Evolutionary conservation across 192 early-diverging fungal species (phyloP), one percentile per base, ranked within the genome.

Genomic region (Endogone sp.): DNA sequence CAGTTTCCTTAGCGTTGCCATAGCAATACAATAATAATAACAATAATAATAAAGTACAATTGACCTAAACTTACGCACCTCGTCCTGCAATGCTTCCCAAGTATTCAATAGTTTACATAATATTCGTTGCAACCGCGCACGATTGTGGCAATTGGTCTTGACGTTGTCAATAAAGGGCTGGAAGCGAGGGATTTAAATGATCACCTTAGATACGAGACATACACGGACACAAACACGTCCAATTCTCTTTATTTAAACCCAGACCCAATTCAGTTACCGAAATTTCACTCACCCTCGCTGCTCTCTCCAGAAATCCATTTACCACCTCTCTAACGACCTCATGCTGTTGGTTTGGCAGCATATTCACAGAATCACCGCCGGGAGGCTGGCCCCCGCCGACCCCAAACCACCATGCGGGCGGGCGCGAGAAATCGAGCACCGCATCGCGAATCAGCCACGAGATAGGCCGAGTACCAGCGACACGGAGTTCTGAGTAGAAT

Each of bases 41-140:
- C n/a, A n/a, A n/a, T n/a, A 20, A 26, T 23, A 4, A 28, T 60
- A 4, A 28, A 4, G 59, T 23, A 4, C 59, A 10, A 60, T 26
- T 9, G n/a, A 60, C 4, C 27, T n/a, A n/a, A 56, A 11, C n/a
- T 56, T 56, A 28, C 59, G 22, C 27, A 81, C 86, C 37, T 86
- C 77, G 29, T 78, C 77, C 62, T 90, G 86, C 32, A 88, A 59
- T 1, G 66, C 54, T 37, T 91, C 90, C 84, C 86, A 91, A 49
- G 81, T 75, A 0, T 65, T 72, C 0, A 90, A 61, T 28, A 86
- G 69, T 67, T 90, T 90, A 57, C 80, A 75, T 62, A 88, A 63
- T 32, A 86, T 80, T 21, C 90, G 65, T 24, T 82, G 71, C 71
- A 89, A 87, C 0, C 90, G 75, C 22, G 88, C 74, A 9, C 86